phyloP scores from a whole-genome alignment of 352 stramenopile species.

The Pythium rishiriense region DNA sequence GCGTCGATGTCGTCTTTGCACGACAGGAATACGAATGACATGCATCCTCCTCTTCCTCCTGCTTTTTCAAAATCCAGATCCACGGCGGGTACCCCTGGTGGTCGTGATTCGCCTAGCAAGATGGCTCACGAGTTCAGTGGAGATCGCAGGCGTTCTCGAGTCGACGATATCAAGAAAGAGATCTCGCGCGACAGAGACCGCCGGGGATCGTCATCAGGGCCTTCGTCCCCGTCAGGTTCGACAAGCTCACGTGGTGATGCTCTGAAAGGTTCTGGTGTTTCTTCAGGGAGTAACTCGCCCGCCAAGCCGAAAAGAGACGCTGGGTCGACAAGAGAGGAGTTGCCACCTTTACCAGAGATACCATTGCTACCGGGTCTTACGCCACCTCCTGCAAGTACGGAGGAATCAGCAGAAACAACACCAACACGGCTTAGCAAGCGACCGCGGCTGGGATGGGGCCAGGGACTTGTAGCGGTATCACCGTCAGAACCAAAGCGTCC shows the following conservation, averaged over 20 bases:
- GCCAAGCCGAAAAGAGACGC: conserved; percentile 4
- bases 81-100: conserved; percentile 5
- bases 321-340: conserved; percentile 39
- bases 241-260: conserved; percentile 9
- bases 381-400: background rate
- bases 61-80: conserved; percentile 23
- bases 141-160: conserved; percentile 22
- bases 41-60: conserved; percentile 3
- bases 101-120: conserved; percentile 25
- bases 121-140: background rate
- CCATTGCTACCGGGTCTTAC: conserved; percentile 27
- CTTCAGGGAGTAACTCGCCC: conserved; percentile 17
- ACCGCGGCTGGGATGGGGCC: conserved; percentile 76
- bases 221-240: conserved; percentile 17
- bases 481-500: conserved; percentile 69
- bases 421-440: conserved; percentile 59
- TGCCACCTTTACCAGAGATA: conserved; percentile 67
- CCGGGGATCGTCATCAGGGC: conserved; percentile 4
- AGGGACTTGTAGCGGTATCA: conserved; percentile 73
- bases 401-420: conserved; percentile 32
- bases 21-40: conserved; percentile 20
- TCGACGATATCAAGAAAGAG: conserved; percentile 30
- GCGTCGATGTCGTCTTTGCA: conserved; percentile 39
- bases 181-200: conserved; percentile 18
- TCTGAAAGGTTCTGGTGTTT: background rate